These are phyloP conservation scores for Linum lewisii DNA, from an alignment of 345 rosid species.

Conservation along the genomic window DNA sequence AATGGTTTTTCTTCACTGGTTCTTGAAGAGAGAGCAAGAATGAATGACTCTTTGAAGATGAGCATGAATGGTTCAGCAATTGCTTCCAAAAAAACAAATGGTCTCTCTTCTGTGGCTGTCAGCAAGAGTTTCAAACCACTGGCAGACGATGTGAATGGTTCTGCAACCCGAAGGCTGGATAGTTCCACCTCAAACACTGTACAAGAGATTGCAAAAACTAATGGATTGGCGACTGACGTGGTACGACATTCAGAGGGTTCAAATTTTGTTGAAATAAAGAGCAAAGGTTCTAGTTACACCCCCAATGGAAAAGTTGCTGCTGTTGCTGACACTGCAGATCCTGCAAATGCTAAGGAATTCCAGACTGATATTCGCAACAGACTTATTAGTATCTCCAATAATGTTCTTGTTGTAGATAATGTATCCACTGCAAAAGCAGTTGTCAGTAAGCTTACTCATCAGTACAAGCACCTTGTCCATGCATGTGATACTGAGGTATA, in stretches of 20 bases:
- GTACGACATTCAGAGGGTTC: not conserved
- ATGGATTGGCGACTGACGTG: not conserved
- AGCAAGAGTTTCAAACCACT: not conserved
- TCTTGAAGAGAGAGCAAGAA: not conserved
- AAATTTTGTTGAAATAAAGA: not conserved
- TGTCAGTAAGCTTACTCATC: conserved; percentile 45
- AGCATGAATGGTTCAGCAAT: not conserved
- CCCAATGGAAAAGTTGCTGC: conserved; percentile 14
- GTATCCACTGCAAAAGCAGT: conserved; percentile 42
- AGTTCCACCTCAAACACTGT: not conserved
- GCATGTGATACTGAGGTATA: conserved; percentile 94
- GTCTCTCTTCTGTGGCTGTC: not conserved
- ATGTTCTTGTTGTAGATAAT: conserved; percentile 61
- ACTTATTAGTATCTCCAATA: conserved; percentile 46
- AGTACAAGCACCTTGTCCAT: conserved; percentile 58
- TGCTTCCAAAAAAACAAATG: not conserved
- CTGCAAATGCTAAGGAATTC: conserved; percentile 4
- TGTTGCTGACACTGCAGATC: not conserved
- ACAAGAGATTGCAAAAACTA: conserved; percentile 2
- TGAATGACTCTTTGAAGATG: not conserved
- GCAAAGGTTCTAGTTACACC: conserved; percentile 7
- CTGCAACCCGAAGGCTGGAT: conserved; percentile 1
- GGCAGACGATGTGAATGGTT: not conserved
- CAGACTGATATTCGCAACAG: conserved; percentile 20
- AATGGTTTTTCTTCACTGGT: conserved; percentile 3